Evolutionary conservation across 768 basidiomycete species (phyloP).

Genomic region (Termitomyces bulborhizus): DNA sequence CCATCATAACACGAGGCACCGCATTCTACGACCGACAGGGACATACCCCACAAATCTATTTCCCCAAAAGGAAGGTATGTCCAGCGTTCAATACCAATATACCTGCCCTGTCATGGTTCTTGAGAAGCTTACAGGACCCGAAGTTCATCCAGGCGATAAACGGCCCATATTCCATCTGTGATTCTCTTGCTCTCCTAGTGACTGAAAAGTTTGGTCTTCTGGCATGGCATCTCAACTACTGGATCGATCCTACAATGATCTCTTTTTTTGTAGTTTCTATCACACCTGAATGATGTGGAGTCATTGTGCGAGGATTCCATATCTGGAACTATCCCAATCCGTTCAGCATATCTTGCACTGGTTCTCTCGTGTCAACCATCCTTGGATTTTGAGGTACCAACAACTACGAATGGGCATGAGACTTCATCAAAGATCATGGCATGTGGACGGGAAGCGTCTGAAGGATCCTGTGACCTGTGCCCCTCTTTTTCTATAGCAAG

Average conservation of each 20-base stretch:
- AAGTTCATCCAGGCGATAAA: neutral
- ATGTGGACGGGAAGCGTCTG: constrained; percentile 1
- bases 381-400: constrained; percentile 7
- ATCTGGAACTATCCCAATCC: neutral
- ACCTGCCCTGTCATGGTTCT: neutral
- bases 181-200: neutral
- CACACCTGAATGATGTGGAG: neutral
- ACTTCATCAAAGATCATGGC: constrained; percentile 2
- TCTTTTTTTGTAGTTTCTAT: neutral
- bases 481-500: too few species aligned
- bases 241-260: neutral
- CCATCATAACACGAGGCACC: neutral
- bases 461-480: constrained; percentile 1
- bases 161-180: neutral
- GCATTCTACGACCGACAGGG: too few species aligned
- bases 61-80: neutral
- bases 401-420: constrained; percentile 2
- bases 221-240: neutral
- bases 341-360: neutral
- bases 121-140: neutral
- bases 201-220: neutral
- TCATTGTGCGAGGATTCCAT: neutral
- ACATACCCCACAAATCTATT: neutral
- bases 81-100: too few species aligned
- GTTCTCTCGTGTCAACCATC: constrained; percentile 1